A percentile compares a stretch with the other conserved stretches of the same genome.
These are phyloP conservation scores for Sugiyamaella neomexicana DNA, from an alignment of 1,139 yeast genomes.

Conservation along the genomic window DNA sequence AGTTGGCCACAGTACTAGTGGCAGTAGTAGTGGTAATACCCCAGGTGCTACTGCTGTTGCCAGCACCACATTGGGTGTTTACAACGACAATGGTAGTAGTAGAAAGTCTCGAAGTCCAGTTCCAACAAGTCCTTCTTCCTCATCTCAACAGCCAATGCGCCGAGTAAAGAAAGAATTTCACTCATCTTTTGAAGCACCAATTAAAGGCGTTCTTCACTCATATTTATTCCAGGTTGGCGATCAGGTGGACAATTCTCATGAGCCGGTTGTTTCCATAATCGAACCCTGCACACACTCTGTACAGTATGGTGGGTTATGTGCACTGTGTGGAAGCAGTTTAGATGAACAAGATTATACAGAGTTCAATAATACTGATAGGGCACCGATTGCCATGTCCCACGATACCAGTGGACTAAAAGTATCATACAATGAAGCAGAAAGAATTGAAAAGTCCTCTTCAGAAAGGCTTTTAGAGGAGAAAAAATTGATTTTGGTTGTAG, in stretches of 20 bases:
- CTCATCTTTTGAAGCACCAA: conserved; percentile 73
- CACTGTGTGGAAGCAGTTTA: conserved; percentile 84
- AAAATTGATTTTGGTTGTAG: conserved; percentile 87
- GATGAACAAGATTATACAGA: conserved; percentile 78
- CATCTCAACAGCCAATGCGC: conserved; percentile 10
- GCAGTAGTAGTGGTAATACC: background rate
- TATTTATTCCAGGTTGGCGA: conserved; percentile 59
- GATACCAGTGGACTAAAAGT: conserved; percentile 85
- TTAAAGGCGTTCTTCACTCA: conserved; percentile 63
- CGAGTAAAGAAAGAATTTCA: conserved; percentile 41
- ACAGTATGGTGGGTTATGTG: conserved; percentile 96
- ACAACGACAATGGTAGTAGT: background rate
- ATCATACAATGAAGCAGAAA: conserved; percentile 80
- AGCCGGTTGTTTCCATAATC: conserved; percentile 52
- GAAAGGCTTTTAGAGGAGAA: conserved; percentile 58
- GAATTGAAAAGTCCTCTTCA: conserved; percentile 70
- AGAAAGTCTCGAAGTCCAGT: conserved; percentile 11
- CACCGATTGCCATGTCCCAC: conserved; percentile 87
- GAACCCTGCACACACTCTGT: conserved; percentile 94
- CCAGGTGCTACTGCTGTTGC: background rate
- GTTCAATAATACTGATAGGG: conserved; percentile 69
- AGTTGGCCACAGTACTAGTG: background rate
- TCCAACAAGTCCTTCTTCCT: background rate
- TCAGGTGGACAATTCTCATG: conserved; percentile 54
- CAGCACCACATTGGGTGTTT: background rate